Conservation (phyloP, 2,329 filamentous ascomycete genomes). For the Epichloe gansuensis region DNA sequence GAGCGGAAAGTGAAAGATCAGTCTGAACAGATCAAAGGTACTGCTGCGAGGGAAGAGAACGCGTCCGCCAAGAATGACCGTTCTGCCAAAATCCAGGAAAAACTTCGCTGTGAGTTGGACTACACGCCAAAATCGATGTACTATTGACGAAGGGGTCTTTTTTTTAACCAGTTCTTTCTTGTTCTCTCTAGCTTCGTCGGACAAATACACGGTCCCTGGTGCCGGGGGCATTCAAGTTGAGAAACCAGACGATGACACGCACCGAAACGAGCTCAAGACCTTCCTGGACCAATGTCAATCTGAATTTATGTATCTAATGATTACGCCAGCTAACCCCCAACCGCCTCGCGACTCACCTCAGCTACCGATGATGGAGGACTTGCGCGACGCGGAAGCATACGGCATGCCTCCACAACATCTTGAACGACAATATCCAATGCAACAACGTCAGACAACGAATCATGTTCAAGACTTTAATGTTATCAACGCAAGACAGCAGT, state of each 20-base stretch:
- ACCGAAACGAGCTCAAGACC: slow-evolving; percentile 41
- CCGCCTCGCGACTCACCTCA: slow-evolving; percentile 52
- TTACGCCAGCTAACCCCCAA: slow-evolving; percentile 52
- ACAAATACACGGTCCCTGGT: slow-evolving; percentile 30
- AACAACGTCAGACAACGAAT: slow-evolving; percentile 37
- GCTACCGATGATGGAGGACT: slow-evolving; percentile 45
- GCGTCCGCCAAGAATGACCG: slow-evolving; percentile 39
- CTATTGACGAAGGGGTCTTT: not conserved
- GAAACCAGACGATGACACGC: slow-evolving; percentile 36
- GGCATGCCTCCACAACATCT: slow-evolving; percentile 33
- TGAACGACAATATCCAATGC: slow-evolving; percentile 28
- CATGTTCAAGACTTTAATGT: slow-evolving; percentile 41
- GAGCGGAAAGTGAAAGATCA: slow-evolving; percentile 82
- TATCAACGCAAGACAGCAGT: slow-evolving; percentile 39
- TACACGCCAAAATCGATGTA: not conserved
- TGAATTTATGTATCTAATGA: slow-evolving; percentile 57
- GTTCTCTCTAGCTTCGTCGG: slow-evolving; percentile 25
- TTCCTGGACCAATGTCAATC: slow-evolving; percentile 54
- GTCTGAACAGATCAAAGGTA: slow-evolving; percentile 53
- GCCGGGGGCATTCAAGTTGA: slow-evolving; percentile 36
- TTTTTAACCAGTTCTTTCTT: not conserved
- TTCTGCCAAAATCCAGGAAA: slow-evolving; percentile 42
- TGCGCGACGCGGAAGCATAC: slow-evolving; percentile 42
- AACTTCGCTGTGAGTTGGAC: slow-evolving; percentile 35
- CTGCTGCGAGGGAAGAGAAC: slow-evolving; percentile 23